Conservation (phyloP, 768 basidiomycete genomes). For the Kwoniella heveanensis region DNA sequence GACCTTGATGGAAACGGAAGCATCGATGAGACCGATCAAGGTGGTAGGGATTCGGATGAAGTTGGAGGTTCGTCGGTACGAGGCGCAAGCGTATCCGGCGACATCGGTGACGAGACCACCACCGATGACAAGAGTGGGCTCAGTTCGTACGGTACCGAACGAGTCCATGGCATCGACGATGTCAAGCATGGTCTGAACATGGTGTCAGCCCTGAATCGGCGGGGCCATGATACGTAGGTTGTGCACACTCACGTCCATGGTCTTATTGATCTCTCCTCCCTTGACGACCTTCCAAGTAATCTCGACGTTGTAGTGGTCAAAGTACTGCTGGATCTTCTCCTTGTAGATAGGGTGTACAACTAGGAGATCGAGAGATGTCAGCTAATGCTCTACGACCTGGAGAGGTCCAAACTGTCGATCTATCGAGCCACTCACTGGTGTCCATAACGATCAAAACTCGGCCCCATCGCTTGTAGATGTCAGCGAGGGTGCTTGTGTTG, state of each 20-base stretch:
- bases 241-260: slow-evolving; percentile 51
- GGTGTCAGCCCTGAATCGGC: neutral
- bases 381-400: too few relatives aligned
- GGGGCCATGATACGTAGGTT: neutral
- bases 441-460: slow-evolving; percentile 56
- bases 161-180: slow-evolving; percentile 57
- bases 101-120: slow-evolving; percentile 56
- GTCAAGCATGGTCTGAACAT: slow-evolving; percentile 52
- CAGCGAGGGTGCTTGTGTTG: slow-evolving; percentile 48
- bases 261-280: slow-evolving; percentile 57
- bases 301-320: slow-evolving; percentile 51
- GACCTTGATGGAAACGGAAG: slow-evolving; percentile 57
- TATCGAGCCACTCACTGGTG: slow-evolving; percentile 48
- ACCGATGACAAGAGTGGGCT: slow-evolving; percentile 55
- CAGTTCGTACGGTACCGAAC: slow-evolving; percentile 57
- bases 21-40: slow-evolving; percentile 57
- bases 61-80: slow-evolving; percentile 53
- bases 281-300: slow-evolving; percentile 55
- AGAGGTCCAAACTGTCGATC: too few relatives aligned
- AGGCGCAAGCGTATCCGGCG: slow-evolving; percentile 55
- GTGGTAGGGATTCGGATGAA: slow-evolving; percentile 57
- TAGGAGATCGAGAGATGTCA: too few relatives aligned
- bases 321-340: slow-evolving; percentile 52
- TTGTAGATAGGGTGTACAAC: slow-evolving; percentile 52
- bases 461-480: slow-evolving; percentile 55